phyloP scores from a whole-genome alignment of 139 green algal species.

The Axilococcus clingmanii region DNA sequence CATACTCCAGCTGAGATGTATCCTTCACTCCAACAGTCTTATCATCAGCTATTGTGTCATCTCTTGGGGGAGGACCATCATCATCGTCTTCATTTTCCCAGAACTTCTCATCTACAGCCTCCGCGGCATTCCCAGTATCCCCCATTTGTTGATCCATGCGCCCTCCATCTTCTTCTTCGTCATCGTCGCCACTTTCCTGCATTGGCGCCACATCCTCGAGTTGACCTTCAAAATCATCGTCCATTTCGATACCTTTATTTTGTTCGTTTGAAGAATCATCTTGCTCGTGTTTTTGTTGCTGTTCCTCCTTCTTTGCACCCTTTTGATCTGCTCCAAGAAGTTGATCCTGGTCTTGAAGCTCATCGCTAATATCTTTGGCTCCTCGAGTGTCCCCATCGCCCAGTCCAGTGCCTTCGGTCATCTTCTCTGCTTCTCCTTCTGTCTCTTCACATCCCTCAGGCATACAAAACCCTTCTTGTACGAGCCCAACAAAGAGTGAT shows the following conservation, averaged over 20 bases:
- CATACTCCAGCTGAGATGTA: constrained; percentile 66
- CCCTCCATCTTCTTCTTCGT: constrained; percentile 50
- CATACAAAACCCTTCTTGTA: constrained; percentile 85
- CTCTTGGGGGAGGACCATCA: constrained; percentile 38
- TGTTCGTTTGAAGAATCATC: constrained; percentile 13
- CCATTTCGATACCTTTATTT: constrained; percentile 87
- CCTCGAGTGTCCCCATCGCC: constrained; percentile 63
- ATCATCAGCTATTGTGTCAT: constrained; percentile 6
- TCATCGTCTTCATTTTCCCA: constrained; percentile 68
- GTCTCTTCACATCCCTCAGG: constrained; percentile 7
- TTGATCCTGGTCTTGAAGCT: constrained; percentile 89
- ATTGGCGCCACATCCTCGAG: constrained; percentile 65
- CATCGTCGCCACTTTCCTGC: constrained; percentile 45
- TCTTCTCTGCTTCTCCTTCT: constrained; percentile 25
- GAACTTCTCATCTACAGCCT: constrained; percentile 87
- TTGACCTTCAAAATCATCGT: constrained; percentile 88
- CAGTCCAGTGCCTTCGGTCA: constrained; percentile 72
- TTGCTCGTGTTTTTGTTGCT: constrained; percentile 34
- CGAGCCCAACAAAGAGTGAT: constrained; percentile 64
- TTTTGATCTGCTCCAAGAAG: constrained; percentile 75
- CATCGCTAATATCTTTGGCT: constrained; percentile 82
- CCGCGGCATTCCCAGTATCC: constrained; percentile 49
- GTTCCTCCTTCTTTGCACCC: constrained; percentile 32
- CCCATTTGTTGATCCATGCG: constrained; percentile 64
- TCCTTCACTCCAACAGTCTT: constrained; percentile 46